A percentile compares a stretch with the other conserved stretches of the same genome.
Conservation (phyloP, 345 rosid species). For the Populus pruinosa region DNA sequence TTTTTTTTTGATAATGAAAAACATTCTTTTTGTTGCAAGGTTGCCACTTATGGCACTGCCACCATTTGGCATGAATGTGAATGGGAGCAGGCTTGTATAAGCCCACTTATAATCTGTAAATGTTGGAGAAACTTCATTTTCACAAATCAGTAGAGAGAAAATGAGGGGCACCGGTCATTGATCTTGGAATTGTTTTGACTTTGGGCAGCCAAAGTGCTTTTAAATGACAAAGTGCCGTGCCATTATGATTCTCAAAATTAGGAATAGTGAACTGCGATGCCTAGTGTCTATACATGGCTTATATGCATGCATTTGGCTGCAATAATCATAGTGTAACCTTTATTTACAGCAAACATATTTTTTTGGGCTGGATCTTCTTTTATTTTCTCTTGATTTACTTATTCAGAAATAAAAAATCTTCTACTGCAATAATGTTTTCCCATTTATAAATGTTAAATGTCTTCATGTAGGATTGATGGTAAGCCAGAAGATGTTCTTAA, state of each 20-base stretch:
- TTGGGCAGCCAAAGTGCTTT: neutral
- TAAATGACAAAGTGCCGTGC: neutral
- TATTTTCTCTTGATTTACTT: no score
- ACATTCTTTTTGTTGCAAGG: neutral
- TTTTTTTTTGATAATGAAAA: no score
- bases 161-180: neutral
- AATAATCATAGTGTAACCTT: neutral
- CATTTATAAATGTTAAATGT: neutral
- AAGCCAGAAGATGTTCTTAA: slow-evolving; percentile 94
- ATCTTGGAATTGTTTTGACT: neutral
- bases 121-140: neutral
- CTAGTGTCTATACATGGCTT: neutral
- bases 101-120: neutral
- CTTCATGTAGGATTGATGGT: slow-evolving; percentile 67
- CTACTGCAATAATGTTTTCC: neutral
- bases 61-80: neutral
- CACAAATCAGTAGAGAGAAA: neutral
- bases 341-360: neutral
- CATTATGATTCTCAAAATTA: neutral
- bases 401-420: neutral
- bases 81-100: neutral
- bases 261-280: neutral
- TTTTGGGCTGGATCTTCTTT: neutral
- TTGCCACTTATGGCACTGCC: neutral
- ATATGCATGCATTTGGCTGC: neutral